A percentile compares a stretch with the other conserved stretches of the same genome.
Evolutionary conservation across 2,329 filamentous ascomycete genomes (phyloP).

Genomic region (Ceratocystis diversiconidia): DNA sequence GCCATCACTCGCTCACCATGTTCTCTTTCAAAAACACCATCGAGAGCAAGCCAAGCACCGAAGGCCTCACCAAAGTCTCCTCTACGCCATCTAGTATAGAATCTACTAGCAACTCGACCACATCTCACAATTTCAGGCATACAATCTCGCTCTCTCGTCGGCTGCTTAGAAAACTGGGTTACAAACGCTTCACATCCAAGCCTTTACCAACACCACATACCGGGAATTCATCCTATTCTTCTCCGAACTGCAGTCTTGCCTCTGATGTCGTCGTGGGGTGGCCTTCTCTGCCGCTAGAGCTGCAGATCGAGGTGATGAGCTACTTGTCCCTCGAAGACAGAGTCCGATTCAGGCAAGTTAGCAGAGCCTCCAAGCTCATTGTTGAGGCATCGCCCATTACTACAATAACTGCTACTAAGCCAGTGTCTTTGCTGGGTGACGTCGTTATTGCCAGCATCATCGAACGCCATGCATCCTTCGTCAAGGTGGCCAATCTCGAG

Average conservation of each 20-base stretch:
- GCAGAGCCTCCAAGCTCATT: not conserved
- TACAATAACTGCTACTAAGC: not conserved
- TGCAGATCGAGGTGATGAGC: not conserved
- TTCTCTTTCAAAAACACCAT: not conserved
- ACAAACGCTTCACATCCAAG: not conserved
- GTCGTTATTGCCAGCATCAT: not conserved
- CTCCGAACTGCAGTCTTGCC: not conserved
- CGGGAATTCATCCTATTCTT: not conserved
- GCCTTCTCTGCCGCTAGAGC: not conserved
- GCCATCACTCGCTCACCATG: not conserved
- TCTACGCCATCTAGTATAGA: not conserved
- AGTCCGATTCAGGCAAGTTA: not conserved
- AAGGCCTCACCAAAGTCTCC: not conserved
- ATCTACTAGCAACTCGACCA: not conserved
- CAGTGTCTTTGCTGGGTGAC: not conserved
- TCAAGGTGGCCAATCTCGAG: not conserved
- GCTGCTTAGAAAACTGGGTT: not conserved
- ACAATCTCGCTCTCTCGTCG: not conserved
- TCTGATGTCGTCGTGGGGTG: not conserved
- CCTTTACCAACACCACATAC: not conserved
- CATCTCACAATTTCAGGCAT: not conserved
- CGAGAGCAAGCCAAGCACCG: not conserved
- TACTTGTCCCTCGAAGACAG: not conserved
- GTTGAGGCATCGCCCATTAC: constrained; percentile 1
- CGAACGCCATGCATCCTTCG: not conserved